phyloP scores from a whole-genome alignment of 768 basidiomycete genomes.

The Macrolepiota fuliginosa region DNA sequence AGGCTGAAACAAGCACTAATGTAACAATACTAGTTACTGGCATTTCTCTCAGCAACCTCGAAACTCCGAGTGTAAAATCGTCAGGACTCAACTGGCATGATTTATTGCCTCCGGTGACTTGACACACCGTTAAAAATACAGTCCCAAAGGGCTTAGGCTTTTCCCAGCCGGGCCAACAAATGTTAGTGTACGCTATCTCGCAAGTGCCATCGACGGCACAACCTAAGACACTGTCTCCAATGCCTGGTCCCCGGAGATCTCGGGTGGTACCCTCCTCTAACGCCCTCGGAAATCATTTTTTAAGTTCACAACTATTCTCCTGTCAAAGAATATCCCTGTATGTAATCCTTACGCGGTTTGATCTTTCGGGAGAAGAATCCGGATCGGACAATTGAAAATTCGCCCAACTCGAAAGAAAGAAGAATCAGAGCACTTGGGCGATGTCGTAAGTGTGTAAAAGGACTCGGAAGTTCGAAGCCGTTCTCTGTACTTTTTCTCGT shows the following conservation, averaged over 20 bases:
- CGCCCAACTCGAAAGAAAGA: not conserved
- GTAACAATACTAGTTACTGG: not conserved
- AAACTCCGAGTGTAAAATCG: not conserved
- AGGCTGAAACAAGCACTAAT: not conserved
- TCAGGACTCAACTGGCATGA: not conserved
- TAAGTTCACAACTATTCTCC: not conserved
- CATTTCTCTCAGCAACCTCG: not conserved
- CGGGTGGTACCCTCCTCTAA: not conserved
- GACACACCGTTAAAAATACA: not conserved
- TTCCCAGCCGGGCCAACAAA: not conserved
- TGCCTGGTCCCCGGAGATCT: not conserved
- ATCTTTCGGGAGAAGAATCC: not conserved
- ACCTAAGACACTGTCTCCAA: not conserved
- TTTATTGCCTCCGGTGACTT: not conserved
- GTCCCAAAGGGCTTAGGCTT: not conserved
- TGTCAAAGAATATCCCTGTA: not conserved
- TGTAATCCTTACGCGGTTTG: not conserved
- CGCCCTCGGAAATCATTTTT: slow-evolving; percentile 5
- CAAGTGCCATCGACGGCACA: not conserved
- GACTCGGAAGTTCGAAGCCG: not conserved
- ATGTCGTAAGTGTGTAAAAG: not conserved
- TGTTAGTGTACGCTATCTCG: not conserved
- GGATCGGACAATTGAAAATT: slow-evolving; percentile 8
- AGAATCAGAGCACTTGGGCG: not conserved
- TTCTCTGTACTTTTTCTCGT: not conserved